Percentiles rank a stretch among this genome's conserved stretches.
Evolutionary conservation across 257 asterid species (phyloP).

Genomic region (Solanum sparsipilum): DNA sequence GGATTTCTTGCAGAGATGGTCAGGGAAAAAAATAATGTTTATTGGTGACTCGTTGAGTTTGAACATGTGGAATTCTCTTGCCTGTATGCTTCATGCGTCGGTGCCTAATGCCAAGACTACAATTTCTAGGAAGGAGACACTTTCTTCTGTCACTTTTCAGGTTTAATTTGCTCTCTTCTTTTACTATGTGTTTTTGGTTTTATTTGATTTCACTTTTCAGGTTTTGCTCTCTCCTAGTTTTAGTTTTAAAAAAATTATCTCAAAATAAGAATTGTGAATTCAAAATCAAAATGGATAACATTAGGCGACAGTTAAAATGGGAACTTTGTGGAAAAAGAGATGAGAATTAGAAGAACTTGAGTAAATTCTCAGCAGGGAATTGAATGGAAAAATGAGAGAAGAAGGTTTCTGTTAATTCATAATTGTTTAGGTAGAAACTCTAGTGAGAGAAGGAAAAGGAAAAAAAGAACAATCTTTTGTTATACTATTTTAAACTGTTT

Average conservation of each 20-base stretch:
- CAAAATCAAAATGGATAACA: background rate
- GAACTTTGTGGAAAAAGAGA: background rate
- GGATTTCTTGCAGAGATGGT: constrained; percentile 55
- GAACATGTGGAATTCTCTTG: constrained; percentile 68
- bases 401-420: background rate
- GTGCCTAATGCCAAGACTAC: constrained; percentile 29
- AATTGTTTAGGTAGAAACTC: background rate
- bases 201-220: background rate
- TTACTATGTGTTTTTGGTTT: background rate
- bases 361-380: background rate
- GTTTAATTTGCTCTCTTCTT: constrained; percentile 7
- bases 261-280: background rate
- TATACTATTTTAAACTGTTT: background rate
- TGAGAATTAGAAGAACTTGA: background rate
- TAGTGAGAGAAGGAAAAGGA: background rate
- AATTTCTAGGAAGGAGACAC: constrained; percentile 22
- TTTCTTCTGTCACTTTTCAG: constrained; percentile 54
- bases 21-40: constrained; percentile 72
- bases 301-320: background rate
- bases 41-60: constrained; percentile 78
- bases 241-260: background rate
- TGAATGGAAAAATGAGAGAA: background rate
- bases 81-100: constrained; percentile 64
- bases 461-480: background rate
- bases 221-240: background rate